Evolutionary conservation across 2,329 filamentous ascomycete species (phyloP).

Genomic region (Xylaria digitata): DNA sequence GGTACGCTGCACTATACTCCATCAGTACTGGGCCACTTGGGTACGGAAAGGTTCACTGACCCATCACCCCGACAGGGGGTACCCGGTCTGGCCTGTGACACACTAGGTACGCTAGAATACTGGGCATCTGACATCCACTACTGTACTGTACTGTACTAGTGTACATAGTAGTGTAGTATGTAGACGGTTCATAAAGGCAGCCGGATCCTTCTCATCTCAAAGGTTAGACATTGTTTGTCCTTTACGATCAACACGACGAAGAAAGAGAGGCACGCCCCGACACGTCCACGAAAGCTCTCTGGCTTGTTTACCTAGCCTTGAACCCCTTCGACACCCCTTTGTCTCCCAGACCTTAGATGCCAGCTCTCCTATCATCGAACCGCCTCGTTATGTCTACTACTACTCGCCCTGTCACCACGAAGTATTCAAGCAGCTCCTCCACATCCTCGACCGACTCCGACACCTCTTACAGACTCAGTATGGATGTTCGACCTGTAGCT

Average conservation of each 20-base stretch:
- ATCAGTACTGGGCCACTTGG: slow-evolving; percentile 2
- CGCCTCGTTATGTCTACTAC: slow-evolving; percentile 47
- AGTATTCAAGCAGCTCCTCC: slow-evolving; percentile 54
- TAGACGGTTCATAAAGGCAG: slow-evolving; percentile 33
- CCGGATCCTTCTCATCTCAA: slow-evolving; percentile 26
- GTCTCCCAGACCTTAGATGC: not conserved
- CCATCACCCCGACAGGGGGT: slow-evolving; percentile 27
- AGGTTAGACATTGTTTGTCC: slow-evolving; percentile 11
- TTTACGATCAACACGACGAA: slow-evolving; percentile 17
- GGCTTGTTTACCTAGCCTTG: not conserved
- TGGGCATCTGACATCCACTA: slow-evolving; percentile 28
- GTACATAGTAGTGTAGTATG: too few species aligned
- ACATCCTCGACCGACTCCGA: slow-evolving; percentile 58
- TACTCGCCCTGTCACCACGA: slow-evolving; percentile 51
- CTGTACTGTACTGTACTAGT: too few species aligned
- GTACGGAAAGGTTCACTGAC: slow-evolving; percentile 13
- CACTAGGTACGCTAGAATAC: slow-evolving; percentile 14
- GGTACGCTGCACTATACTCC: slow-evolving; percentile 15
- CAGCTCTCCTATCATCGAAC: slow-evolving; percentile 10
- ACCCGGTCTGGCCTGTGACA: slow-evolving; percentile 18
- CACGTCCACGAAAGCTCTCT: not conserved
- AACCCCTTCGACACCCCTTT: not conserved
- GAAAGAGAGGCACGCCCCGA: slow-evolving; percentile 4
- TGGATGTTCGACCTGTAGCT: slow-evolving; percentile 61
- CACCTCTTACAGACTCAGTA: slow-evolving; percentile 57